These are phyloP conservation scores for Yamadazyma olivae DNA, from an alignment of 805 yeast species.

Conservation along the genomic window DNA sequence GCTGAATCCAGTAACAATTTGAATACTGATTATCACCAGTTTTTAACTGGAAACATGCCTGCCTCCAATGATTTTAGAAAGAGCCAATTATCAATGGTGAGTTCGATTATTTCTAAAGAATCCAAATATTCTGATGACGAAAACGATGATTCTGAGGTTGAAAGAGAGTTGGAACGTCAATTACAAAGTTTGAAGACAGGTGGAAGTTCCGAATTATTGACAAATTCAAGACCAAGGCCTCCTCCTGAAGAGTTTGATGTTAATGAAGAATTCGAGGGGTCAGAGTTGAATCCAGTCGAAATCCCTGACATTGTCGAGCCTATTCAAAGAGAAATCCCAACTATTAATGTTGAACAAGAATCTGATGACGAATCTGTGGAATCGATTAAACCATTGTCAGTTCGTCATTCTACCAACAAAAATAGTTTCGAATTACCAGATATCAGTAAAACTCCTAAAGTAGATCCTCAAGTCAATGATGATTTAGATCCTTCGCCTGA, in stretches of 20 bases:
- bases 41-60: slow-evolving; percentile 15
- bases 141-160: slow-evolving; percentile 21
- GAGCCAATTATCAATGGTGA: slow-evolving; percentile 39
- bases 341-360: background rate
- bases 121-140: slow-evolving; percentile 23
- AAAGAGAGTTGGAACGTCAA: slow-evolving; percentile 37
- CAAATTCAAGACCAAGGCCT: background rate
- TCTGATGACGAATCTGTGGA: slow-evolving; percentile 11
- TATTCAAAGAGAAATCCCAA: background rate
- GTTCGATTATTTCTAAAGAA: slow-evolving; percentile 39
- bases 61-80: slow-evolving; percentile 15
- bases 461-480: background rate
- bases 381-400: slow-evolving; percentile 19
- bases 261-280: background rate
- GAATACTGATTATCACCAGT: slow-evolving; percentile 25
- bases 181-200: slow-evolving; percentile 30
- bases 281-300: background rate
- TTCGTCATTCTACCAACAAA: slow-evolving; percentile 11
- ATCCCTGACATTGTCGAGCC: slow-evolving; percentile 2
- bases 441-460: slow-evolving; percentile 9
- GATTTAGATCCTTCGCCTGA: background rate
- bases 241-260: slow-evolving; percentile 1
- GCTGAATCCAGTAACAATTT: slow-evolving; percentile 12
- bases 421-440: slow-evolving; percentile 11
- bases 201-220: slow-evolving; percentile 9